Base-by-base conservation (phyloP, 495 filamentous ascomycete genomes). In the Penicillium maclennaniae region DNA sequence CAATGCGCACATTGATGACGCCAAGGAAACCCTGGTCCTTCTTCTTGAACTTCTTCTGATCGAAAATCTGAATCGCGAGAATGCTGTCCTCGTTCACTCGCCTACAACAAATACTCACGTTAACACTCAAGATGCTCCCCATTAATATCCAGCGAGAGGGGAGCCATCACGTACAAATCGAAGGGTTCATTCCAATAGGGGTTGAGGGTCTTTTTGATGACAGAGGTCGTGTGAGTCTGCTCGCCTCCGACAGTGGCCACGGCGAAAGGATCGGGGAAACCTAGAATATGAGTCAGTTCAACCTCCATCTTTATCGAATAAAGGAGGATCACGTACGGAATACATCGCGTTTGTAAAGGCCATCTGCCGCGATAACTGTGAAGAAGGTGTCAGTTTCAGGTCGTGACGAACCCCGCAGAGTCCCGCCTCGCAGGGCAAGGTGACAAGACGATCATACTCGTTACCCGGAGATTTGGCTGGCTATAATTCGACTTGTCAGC, bases 41-140 rank as follows among this genome's bases (percentile, higher is more conserved):
- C 81, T 98, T 98, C 77, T 98, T 98, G 78, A 97, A 98, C 71
- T 98, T 98, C 78, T 97, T 97, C 70, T 98, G 93, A 68, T 98
- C 93, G 63, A 98, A 98, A 43, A 98, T 96, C 68, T 98, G 93
- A 39, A 98, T 91, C 17, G 92, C 92, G 19, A 98, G 82, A 59
- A 97, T 97, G 65, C 91, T 96, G 59, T 96, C 91, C 63, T 97
- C 93, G 44, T 83, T 89, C 50, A 87, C 92, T 69, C 79, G 79
- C 74, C 92, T 97, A 67, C 31, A 56, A n/a, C 43, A 42, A 47
- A 5, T 17, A 23, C 6, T 23, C 8, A 41, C 41, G 40, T 52
- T 54, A 55, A 52, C 43, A 49, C 39, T 25, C 25, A 19, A 19
- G 10, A 9, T 34, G 20, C 1, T 40, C 43, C 20, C 15, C 15